Base-by-base conservation (phyloP, 495 filamentous ascomycete genomes). In the Cetradonia linearis region DNA sequence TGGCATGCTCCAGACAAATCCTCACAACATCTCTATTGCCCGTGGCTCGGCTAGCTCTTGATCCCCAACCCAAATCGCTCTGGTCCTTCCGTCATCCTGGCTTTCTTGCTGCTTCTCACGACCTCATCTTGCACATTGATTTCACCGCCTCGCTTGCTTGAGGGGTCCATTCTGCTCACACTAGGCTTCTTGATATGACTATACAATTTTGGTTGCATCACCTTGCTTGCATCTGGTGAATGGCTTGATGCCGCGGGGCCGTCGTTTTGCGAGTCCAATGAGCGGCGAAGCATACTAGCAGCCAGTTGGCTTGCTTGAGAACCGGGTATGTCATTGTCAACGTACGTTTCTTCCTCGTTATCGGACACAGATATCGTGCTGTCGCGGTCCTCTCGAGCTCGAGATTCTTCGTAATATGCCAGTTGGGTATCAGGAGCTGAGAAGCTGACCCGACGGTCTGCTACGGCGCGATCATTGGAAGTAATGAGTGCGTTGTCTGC, bases 361-460 rank as follows among this genome's bases (percentile, higher is more conserved):
- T 92, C 88, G 5, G 87, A 85, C 20, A 83, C 89, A 0, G 91
- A 95, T 54, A 96, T 91, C 7, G 91, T 96, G 73, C 87, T 93
- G 65, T 95, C 89, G 50, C 87, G 79, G 67, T 88, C 88, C 66
- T 85, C 81, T 55, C 78, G 79, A 38, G 71, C 68, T n/a, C 59
- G 65, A 5, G 50, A 59, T 62, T 66, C 66, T 66, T 13, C 73
- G 60, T 55, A 68, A 64, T 46, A 66, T 63, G 27, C 63, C 67
- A 58, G 61, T 65, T 67, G 60, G 63, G 67, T 69, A 64, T 57
- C 63, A 61, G 60, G 61, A 38, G 50, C 66, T 55, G 62, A 71
- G 63, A 63, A 64, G 60, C 63, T 65, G 27, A 38, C 63, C 64
- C 16, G 76, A 70, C 65, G 71, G 40, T 34, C 69, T 56, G 44